These are phyloP conservation scores for Akanthomyces muscarius DNA, from an alignment of 2,329 filamentous ascomycete genomes.

Conservation along the genomic window DNA sequence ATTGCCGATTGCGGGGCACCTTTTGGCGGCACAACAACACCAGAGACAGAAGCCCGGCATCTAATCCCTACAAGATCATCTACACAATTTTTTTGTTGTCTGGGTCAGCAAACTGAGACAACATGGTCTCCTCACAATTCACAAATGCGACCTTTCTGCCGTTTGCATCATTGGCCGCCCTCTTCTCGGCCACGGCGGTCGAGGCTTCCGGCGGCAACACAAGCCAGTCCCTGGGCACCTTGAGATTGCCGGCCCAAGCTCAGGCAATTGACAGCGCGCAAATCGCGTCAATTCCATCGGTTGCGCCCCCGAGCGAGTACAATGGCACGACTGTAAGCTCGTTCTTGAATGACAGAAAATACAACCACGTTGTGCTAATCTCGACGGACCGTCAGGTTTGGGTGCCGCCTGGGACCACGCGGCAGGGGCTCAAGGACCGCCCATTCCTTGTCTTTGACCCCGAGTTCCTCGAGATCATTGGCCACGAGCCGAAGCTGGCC, in stretches of 20 bases:
- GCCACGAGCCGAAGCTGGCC: slow-evolving; percentile 45
- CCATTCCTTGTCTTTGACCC: slow-evolving; percentile 46
- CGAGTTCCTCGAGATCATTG: slow-evolving; percentile 48
- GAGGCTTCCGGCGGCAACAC: neutral
- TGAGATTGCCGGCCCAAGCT: neutral
- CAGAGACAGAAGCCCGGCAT: neutral
- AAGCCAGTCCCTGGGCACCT: neutral
- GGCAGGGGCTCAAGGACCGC: slow-evolving; percentile 34
- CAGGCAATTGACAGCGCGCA: neutral
- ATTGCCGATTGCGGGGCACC: slow-evolving; percentile 12
- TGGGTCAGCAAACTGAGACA: neutral
- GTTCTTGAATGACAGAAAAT: neutral
- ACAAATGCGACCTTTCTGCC: neutral
- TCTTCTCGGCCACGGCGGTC: neutral
- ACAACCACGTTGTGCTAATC: too few species aligned
- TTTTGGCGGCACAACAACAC: neutral
- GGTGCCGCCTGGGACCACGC: slow-evolving; percentile 40
- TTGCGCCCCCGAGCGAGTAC: slow-evolving; percentile 9
- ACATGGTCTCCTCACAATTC: neutral
- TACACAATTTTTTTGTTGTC: too few species aligned
- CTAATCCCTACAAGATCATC: neutral
- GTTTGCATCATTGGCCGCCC: slow-evolving; percentile 2
- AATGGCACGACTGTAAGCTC: slow-evolving; percentile 23
- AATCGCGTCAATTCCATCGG: slow-evolving; percentile 21
- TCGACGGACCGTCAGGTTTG: neutral